Base-by-base conservation (phyloP, 108 stramenopile species). In the Pseudonitzschia delicatissima region DNA sequence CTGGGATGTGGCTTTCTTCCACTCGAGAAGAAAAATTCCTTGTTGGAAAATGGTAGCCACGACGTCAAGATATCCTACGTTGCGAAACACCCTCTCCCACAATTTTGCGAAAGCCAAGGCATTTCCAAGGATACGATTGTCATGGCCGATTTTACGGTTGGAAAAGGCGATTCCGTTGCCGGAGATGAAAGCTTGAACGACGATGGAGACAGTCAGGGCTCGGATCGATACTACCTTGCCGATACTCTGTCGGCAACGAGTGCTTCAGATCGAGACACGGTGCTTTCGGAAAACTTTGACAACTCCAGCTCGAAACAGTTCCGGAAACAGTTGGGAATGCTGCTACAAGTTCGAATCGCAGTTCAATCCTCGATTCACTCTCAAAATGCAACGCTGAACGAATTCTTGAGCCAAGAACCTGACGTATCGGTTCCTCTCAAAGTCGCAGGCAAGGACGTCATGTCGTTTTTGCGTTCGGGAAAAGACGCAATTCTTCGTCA, bases 281-380 rank as follows among this genome's bases (percentile, higher is more conserved):
- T 55, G 8, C 9, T 58, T 37, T 69, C 72, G 1, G 77, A 77
- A 27, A 23, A 4, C 12, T 49, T 33, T 26, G 55, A 67, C 4
- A 71, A 47, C 33, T 48, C 34, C 11, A 67, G 40, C 32, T 28
- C 15, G 20, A 57, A 28, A 35, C 57, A 37, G 28, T n/a, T 23
- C 29, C 60, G 39, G 48, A 7, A 27, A n/a, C 64, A 67, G 42
- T 25, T 36, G 6, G 62, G 44, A 20, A 64, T 61, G 45, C 36
- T 62, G 27, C 37, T 64, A 31, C 62, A 87, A 73, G 83, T 87
- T 25, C 75, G 78, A 35, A 72, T 88, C 32, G 59, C 87, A 29
- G 87, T 87, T 6, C 76, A 88, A 29, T 83, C 93, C n/a, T 87
- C 90, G 6, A 69, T 94, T 13, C 93, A 94, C 66, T 77, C 86